These are phyloP conservation scores for Emericellopsis terricola DNA, from an alignment of 495 filamentous ascomycete species.

Conservation along the genomic window DNA sequence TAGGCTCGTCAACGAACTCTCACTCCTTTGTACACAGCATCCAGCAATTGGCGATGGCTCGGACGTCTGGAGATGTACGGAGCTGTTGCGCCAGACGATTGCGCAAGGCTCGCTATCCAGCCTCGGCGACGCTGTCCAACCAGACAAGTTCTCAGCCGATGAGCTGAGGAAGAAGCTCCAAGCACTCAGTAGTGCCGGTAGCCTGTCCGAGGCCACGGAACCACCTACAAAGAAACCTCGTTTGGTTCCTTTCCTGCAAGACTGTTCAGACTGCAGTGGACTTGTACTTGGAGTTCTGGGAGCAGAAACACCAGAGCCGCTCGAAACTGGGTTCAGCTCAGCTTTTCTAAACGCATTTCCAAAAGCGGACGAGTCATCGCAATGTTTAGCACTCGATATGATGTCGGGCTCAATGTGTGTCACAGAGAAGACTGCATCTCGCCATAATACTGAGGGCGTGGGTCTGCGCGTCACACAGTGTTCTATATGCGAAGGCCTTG, in stretches of 20 bases:
- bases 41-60: background rate
- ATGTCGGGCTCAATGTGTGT: background rate
- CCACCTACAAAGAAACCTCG: no score
- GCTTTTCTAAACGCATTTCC: no score
- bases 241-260: no score
- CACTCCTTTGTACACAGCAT: background rate
- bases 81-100: background rate
- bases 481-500: background rate
- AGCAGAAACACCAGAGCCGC: no score
- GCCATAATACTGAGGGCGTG: no score
- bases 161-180: no score
- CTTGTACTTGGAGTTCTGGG: no score
- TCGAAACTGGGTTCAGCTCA: no score
- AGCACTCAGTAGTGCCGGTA: no score
- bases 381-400: background rate
- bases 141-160: constrained; percentile 1
- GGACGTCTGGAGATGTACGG: constrained; percentile 1
- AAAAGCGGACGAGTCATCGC: background rate
- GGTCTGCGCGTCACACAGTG: no score
- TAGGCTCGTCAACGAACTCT: constrained; percentile 2
- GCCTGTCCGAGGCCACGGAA: no score
- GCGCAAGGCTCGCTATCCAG: background rate
- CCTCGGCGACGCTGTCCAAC: background rate
- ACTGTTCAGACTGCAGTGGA: no score
- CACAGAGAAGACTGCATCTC: background rate